These are phyloP conservation scores for Thozetella sp. DNA, from an alignment of 495 filamentous ascomycete genomes.

Conservation along the genomic window DNA sequence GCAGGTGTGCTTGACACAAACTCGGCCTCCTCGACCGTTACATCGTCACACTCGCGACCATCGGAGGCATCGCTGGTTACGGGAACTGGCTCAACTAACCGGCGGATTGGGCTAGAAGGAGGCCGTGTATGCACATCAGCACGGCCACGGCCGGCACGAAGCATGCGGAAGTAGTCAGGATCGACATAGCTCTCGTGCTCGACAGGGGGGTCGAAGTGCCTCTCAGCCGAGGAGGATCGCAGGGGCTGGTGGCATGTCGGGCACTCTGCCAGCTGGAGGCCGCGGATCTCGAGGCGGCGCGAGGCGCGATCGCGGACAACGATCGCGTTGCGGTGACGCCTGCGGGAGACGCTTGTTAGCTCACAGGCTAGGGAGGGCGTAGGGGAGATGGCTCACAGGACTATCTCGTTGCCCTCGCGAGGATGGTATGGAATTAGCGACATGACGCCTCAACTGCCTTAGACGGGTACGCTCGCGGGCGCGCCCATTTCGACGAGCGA, in stretches of 20 bases:
- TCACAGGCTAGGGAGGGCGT: background rate
- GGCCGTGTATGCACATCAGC: conserved; percentile 26
- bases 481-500: background rate
- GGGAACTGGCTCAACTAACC: conserved; percentile 40
- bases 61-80: conserved; percentile 12
- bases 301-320: conserved; percentile 89
- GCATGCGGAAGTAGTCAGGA: conserved; percentile 92
- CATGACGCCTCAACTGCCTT: conserved; percentile 37
- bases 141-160: conserved; percentile 54
- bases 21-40: conserved; percentile 40
- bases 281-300: conserved; percentile 79
- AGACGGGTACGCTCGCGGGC: background rate
- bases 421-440: conserved; percentile 66
- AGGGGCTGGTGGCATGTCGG: conserved; percentile 87
- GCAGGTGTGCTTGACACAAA: conserved; percentile 57
- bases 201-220: conserved; percentile 38
- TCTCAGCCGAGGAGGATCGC: conserved; percentile 51
- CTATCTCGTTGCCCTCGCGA: conserved; percentile 62
- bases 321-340: conserved; percentile 88
- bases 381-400: conserved; percentile 53
- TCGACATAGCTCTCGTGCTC: conserved; percentile 73
- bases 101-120: conserved; percentile 49
- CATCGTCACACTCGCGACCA: conserved; percentile 17
- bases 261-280: conserved; percentile 67
- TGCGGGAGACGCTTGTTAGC: conserved; percentile 29